Evolutionary conservation across 352 stramenopile species (phyloP).

Genomic region (Phytophthora rubi): DNA sequence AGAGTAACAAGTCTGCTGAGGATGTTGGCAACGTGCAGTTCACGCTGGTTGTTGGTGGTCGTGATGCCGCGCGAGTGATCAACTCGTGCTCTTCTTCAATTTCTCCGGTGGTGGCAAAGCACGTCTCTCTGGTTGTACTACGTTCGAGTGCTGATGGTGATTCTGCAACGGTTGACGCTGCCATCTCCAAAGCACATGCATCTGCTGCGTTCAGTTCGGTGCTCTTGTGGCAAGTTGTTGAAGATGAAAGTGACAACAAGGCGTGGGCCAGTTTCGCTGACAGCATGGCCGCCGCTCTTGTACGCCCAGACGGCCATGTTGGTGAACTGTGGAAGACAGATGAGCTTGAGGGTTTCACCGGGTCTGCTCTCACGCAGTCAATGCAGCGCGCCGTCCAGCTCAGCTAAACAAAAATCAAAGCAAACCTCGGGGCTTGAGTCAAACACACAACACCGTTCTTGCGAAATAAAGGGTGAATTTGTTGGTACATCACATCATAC

Average conservation of each 20-base stretch:
- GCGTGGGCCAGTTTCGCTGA: constrained; percentile 53
- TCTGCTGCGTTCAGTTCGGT: constrained; percentile 38
- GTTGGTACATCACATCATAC: constrained; percentile 30
- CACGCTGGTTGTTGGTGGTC: constrained; percentile 53
- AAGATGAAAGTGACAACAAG: constrained; percentile 32
- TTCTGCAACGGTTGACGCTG: constrained; percentile 13
- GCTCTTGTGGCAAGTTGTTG: constrained; percentile 37
- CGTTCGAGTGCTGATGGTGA: constrained; percentile 28
- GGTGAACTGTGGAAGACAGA: constrained; percentile 58
- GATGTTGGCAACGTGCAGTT: constrained; percentile 51
- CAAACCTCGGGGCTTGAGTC: not conserved
- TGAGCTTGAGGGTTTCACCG: constrained; percentile 28
- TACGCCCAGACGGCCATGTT: constrained; percentile 86
- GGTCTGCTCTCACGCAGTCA: constrained; percentile 20
- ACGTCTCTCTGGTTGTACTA: constrained; percentile 53
- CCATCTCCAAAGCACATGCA: constrained; percentile 17
- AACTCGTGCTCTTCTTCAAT: constrained; percentile 15
- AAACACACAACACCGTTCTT: constrained; percentile 7
- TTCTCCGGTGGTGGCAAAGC: constrained; percentile 27
- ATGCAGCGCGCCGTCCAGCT: constrained; percentile 40
- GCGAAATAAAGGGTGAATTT: constrained; percentile 28
- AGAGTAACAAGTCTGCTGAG: constrained; percentile 8
- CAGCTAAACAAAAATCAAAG: constrained; percentile 18
- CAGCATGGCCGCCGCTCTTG: constrained; percentile 49
- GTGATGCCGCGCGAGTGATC: constrained; percentile 32